These are phyloP conservation scores for Quercus robur DNA, from an alignment of 306 rosid species.

Conservation along the genomic window DNA sequence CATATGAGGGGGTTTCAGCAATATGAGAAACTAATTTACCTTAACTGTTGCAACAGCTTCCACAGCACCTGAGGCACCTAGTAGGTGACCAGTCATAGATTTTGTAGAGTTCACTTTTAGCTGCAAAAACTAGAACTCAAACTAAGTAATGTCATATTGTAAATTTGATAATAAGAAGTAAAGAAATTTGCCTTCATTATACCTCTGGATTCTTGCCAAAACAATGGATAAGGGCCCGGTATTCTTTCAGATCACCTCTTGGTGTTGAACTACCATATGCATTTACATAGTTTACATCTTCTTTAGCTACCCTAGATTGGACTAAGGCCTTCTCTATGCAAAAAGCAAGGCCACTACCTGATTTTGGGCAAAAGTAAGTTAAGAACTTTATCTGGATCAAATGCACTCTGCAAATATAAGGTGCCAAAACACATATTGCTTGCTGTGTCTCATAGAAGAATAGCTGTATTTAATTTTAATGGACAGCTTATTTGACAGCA, in stretches of 20 bases:
- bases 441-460: background rate
- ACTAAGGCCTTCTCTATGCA: slow-evolving; percentile 91
- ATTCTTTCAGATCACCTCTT: slow-evolving; percentile 89
- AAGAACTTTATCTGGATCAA: background rate
- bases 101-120: slow-evolving; percentile 83
- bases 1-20: background rate
- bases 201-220: slow-evolving; percentile 84
- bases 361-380: background rate
- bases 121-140: slow-evolving; percentile 37
- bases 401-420: background rate
- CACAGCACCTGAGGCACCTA: slow-evolving; percentile 94
- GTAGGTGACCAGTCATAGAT: slow-evolving; percentile 95
- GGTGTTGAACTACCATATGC: slow-evolving; percentile 94
- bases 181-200: background rate
- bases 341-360: slow-evolving; percentile 77
- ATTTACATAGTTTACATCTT: slow-evolving; percentile 88
- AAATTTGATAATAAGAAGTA: background rate
- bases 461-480: background rate
- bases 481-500: background rate
- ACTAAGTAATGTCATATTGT: slow-evolving; percentile 6
- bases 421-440: background rate
- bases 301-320: slow-evolving; percentile 70
- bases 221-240: slow-evolving; percentile 78
- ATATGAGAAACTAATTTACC: slow-evolving; percentile 30
- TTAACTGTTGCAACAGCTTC: slow-evolving; percentile 95